A percentile compares a stretch with the other conserved stretches of the same genome.
Conservation (phyloP, 129 eudicot genomes). For the Cynara cardunculus region DNA sequence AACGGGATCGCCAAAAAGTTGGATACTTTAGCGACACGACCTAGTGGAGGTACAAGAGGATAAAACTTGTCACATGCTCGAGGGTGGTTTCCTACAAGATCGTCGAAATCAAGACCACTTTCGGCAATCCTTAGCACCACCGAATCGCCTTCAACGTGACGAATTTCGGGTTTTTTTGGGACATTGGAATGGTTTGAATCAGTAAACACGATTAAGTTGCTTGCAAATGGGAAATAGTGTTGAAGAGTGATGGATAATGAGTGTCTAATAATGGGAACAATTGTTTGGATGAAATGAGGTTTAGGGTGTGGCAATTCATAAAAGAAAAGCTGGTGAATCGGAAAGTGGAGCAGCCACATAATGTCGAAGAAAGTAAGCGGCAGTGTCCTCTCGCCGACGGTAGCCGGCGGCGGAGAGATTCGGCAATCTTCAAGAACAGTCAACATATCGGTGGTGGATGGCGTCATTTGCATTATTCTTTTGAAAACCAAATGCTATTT, state of each 20-base stretch:
- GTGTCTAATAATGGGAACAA: constrained; percentile 38
- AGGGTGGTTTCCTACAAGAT: constrained; percentile 30
- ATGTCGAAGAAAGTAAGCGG: constrained; percentile 46
- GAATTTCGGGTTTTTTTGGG: constrained; percentile 26
- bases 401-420: constrained; percentile 38
- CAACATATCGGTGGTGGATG: neutral
- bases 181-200: neutral
- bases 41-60: constrained; percentile 36
- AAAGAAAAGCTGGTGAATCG: constrained; percentile 47
- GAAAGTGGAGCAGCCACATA: constrained; percentile 38
- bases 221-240: constrained; percentile 41
- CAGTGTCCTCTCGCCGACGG: constrained; percentile 21
- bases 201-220: constrained; percentile 27
- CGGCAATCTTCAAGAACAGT: constrained; percentile 29
- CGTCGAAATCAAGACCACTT: constrained; percentile 14
- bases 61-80: constrained; percentile 26
- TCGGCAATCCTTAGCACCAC: constrained; percentile 33
- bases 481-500: neutral
- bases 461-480: too few relatives aligned
- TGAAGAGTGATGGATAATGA: constrained; percentile 45
- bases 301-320: constrained; percentile 33
- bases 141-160: constrained; percentile 28
- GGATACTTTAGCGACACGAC: neutral
- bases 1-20: constrained; percentile 17
- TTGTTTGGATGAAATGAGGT: constrained; percentile 22